Evolutionary conservation across 2,329 filamentous ascomycete genomes (phyloP), one percentile per base, ranked within the genome.

Genomic region (Chaetomiaceae sp.): DNA sequence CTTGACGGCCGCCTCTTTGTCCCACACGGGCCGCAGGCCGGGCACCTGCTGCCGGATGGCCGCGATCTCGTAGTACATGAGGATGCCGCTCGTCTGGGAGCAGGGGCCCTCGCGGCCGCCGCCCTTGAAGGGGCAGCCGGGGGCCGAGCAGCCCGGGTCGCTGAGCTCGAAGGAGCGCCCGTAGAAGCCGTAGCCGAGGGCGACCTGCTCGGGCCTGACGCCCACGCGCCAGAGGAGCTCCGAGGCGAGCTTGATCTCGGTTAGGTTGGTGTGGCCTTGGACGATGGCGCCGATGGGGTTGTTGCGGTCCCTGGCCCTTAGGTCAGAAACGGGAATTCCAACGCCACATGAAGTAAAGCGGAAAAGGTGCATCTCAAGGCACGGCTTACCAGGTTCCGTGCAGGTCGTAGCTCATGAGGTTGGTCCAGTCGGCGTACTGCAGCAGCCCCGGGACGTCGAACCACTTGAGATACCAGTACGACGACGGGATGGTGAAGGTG

Each of bases 221-320:
- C 71, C 61, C 42, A 70, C 72, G 6, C 73, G 67, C 75, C 77
- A 80, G 3, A 82, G 59, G 0, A 80, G 70, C 1, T 78, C 70
- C 0, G 79, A 54, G 0, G 63, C 67, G 0, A 54, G n/a, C 1
- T 75, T 58, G 25, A 78, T 77, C 57, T 78, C 75, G 3, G 74
- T 75, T 2, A 78, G 46, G 56, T 79, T 77, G 1, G 75, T 76
- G 51, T 79, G 76, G 0, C 66, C 60, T 14, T 66, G 57, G 6
- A 71, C 61, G 11, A 62, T 61, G 1, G 64, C 34, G 0, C 73
- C 73, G 14, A 63, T 61, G 4, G 22, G 67, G 43, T 58, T 49
- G 0, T 51, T 44, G 2, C 19, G 17, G 51, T 76, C 72, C 25
- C 25, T 6, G 9, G 9, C 25, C 9, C 25, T 27, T 27, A 5